Evolutionary conservation across 768 basidiomycete species (phyloP).

Genomic region (Kondoa malvinella): DNA sequence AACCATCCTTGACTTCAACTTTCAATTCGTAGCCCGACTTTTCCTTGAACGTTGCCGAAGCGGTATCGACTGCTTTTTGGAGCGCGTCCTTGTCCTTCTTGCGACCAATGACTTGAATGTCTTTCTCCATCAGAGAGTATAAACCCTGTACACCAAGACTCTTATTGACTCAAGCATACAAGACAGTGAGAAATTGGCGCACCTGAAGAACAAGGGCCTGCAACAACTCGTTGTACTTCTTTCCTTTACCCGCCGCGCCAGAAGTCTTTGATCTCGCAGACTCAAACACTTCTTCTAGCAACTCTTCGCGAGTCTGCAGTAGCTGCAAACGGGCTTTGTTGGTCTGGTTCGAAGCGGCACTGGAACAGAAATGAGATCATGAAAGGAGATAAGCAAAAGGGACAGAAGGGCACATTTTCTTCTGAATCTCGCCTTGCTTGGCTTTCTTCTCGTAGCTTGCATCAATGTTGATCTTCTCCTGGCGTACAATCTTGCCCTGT

Average conservation of each 20-base stretch:
- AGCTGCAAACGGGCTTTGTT: slow-evolving; percentile 87
- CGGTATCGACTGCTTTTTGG: slow-evolving; percentile 48
- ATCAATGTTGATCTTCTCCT: slow-evolving; percentile 88
- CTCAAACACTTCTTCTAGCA: slow-evolving; percentile 71
- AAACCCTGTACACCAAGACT: slow-evolving; percentile 38
- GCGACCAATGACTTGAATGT: slow-evolving; percentile 50
- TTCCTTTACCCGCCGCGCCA: slow-evolving; percentile 47
- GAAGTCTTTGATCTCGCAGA: slow-evolving; percentile 49
- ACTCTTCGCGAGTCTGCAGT: slow-evolving; percentile 77
- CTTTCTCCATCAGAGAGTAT: slow-evolving; percentile 61
- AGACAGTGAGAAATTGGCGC: slow-evolving; percentile 12
- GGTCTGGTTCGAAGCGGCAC: slow-evolving; percentile 84
- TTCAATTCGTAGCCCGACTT: slow-evolving; percentile 54
- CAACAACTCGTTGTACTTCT: slow-evolving; percentile 62
- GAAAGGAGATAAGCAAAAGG: background rate
- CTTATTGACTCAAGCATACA: background rate
- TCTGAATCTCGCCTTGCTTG: slow-evolving; percentile 79
- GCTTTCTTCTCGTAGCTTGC: slow-evolving; percentile 86
- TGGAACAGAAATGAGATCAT: slow-evolving; percentile 29
- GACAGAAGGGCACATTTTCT: slow-evolving; percentile 64
- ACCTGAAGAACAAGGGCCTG: slow-evolving; percentile 67
- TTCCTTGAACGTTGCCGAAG: slow-evolving; percentile 52
- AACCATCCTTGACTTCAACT: slow-evolving; percentile 44
- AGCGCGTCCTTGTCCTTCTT: slow-evolving; percentile 48
- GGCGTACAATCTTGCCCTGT: slow-evolving; percentile 90